Evolutionary conservation across 2,329 filamentous ascomycete genomes (phyloP).

Genomic region (Colletotrichum navitas): DNA sequence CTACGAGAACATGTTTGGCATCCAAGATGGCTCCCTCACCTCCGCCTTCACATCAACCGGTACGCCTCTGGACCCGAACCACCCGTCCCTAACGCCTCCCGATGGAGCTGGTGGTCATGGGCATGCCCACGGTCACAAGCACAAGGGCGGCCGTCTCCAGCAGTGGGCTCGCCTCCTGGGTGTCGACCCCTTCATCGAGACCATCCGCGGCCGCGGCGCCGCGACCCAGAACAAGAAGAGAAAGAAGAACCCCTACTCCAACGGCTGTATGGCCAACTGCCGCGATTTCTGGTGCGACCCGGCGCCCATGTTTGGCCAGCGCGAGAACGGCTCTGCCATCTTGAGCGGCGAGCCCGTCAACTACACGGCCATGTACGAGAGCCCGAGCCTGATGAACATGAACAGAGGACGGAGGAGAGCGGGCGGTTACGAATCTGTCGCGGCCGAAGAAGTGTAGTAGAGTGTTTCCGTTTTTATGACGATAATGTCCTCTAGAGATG

Average conservation of each 20-base stretch:
- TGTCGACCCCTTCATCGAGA: conserved; percentile 93
- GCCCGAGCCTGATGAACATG: conserved; percentile 76
- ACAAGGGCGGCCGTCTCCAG: conserved; percentile 76
- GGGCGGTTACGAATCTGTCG: conserved; percentile 74
- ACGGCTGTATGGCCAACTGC: conserved; percentile 89
- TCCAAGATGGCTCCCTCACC: conserved; percentile 74
- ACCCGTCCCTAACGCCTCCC: conserved; percentile 71
- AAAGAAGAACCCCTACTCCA: conserved; percentile 85
- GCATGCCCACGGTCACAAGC: conserved; percentile 62
- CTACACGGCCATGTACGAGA: conserved; percentile 91
- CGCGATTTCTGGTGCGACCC: conserved; percentile 97
- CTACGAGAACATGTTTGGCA: conserved; percentile 93
- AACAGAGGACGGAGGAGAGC: conserved; percentile 60
- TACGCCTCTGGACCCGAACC: conserved; percentile 75
- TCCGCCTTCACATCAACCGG: conserved; percentile 84
- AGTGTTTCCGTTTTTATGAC: neutral
- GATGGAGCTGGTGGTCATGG: conserved; percentile 53
- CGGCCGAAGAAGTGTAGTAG: conserved; percentile 65
- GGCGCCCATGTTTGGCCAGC: conserved; percentile 81
- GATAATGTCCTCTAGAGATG: neutral
- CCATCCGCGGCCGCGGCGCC: conserved; percentile 85
- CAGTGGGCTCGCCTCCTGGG: conserved; percentile 89
- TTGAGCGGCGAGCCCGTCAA: conserved; percentile 85
- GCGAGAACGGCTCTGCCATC: conserved; percentile 79
- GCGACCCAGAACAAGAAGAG: conserved; percentile 67